Percentiles rank a stretch among this genome's conserved stretches.
Conservation (phyloP, 2,329 filamentous ascomycete genomes). For the Samsoniella hepiali region DNA sequence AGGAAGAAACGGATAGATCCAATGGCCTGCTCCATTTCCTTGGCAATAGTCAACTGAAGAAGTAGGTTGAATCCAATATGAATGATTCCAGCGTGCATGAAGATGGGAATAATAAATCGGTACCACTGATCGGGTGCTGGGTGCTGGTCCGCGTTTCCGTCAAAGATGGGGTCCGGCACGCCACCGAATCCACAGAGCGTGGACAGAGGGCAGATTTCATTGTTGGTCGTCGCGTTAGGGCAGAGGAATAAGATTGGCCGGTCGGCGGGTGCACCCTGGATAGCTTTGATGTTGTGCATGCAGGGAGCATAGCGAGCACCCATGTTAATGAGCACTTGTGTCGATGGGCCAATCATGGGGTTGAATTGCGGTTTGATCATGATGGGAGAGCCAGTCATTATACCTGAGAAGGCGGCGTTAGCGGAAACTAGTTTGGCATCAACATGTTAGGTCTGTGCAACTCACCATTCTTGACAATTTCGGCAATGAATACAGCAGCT, state of each 20-base stretch:
- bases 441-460: not conserved
- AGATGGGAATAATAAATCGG: constrained; percentile 93
- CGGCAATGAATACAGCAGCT: constrained; percentile 80
- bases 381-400: constrained; percentile 74
- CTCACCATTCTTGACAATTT: constrained; percentile 80
- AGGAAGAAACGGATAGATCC: constrained; percentile 83
- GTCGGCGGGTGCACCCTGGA: constrained; percentile 49
- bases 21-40: constrained; percentile 89
- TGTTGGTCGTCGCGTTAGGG: constrained; percentile 68
- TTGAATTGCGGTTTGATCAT: constrained; percentile 85
- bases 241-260: constrained; percentile 67
- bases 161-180: constrained; percentile 62
- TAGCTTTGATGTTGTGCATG: constrained; percentile 77
- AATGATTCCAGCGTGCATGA: constrained; percentile 88
- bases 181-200: constrained; percentile 81
- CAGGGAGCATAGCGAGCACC: constrained; percentile 88
- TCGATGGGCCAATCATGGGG: constrained; percentile 93
- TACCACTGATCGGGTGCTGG: constrained; percentile 90
- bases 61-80: constrained; percentile 96
- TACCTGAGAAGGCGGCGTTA: constrained; percentile 43
- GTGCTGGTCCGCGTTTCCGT: constrained; percentile 45
- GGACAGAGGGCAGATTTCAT: constrained; percentile 65
- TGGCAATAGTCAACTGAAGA: constrained; percentile 82
- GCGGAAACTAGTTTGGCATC: not conserved
- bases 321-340: constrained; percentile 92